A percentile compares a stretch with the other conserved stretches of the same genome.
These are phyloP conservation scores for Neofusicoccum parvum DNA, from an alignment of 2,329 filamentous ascomycete genomes.

Conservation along the genomic window DNA sequence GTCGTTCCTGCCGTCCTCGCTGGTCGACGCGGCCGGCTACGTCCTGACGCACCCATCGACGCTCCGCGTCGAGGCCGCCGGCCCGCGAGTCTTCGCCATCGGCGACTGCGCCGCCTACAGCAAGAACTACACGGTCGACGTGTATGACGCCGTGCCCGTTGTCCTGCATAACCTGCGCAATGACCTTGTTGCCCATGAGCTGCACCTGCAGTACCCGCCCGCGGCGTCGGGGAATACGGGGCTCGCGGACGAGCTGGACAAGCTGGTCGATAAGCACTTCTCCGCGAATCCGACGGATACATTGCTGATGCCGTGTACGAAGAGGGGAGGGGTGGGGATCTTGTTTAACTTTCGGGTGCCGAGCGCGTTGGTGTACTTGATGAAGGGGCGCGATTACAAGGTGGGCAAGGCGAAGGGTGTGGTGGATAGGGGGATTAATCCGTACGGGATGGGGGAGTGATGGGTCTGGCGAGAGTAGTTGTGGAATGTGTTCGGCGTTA, in stretches of 20 bases:
- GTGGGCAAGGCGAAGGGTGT: constrained; percentile 28
- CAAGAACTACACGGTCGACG: constrained; percentile 36
- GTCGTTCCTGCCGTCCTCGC: constrained; percentile 29
- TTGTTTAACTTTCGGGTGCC: constrained; percentile 37
- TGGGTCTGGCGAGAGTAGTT: background rate
- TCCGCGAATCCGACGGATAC: constrained; percentile 23
- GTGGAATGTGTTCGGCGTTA: background rate
- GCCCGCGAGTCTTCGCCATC: constrained; percentile 36
- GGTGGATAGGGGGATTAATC: constrained; percentile 28
- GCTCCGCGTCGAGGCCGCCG: constrained; percentile 31
- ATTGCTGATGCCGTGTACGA: constrained; percentile 26
- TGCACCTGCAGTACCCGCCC: constrained; percentile 26
- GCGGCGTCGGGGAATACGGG: constrained; percentile 11
- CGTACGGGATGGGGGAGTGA: constrained; percentile 24
- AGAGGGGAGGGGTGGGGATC: constrained; percentile 39
- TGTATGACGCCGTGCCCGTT: constrained; percentile 39
- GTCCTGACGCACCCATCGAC: constrained; percentile 31
- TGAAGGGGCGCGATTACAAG: constrained; percentile 43
- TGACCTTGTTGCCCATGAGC: constrained; percentile 37
- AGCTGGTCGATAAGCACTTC: constrained; percentile 29
- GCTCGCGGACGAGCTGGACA: constrained; percentile 28
- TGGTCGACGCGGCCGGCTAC: constrained; percentile 33
- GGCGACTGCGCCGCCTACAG: constrained; percentile 39
- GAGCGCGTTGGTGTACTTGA: constrained; percentile 34
- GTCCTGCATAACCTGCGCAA: constrained; percentile 37